phyloP scores from a whole-genome alignment of 169 alveolate species.

The Perkinsus chesapeaki region DNA sequence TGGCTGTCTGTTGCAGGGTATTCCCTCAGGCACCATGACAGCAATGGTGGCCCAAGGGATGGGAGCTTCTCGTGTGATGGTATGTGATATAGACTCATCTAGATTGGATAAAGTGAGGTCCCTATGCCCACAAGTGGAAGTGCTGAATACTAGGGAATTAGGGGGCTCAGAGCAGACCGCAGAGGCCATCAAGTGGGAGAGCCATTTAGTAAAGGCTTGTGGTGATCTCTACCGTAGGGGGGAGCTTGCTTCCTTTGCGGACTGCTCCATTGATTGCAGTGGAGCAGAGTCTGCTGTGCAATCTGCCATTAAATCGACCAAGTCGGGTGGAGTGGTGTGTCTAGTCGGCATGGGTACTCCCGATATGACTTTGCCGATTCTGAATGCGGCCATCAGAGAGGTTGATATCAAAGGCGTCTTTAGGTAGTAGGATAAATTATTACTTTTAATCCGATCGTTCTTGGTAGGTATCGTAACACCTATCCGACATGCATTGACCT shows the following conservation, averaged over 20 bases:
- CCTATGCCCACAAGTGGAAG: not conserved
- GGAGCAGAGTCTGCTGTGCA: not conserved
- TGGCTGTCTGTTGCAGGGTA: not conserved
- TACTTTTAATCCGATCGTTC: too few relatives aligned
- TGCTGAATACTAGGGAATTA: not conserved
- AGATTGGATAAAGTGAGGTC: not conserved
- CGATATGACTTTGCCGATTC: not conserved
- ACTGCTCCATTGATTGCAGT: slow-evolving; percentile 11
- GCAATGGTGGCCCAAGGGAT: not conserved
- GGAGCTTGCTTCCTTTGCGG: not conserved
- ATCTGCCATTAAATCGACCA: not conserved
- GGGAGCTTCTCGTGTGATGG: not conserved
- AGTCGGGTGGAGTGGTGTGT: not conserved
- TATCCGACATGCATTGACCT: not conserved
- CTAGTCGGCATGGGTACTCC: slow-evolving; percentile 7
- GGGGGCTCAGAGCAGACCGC: not conserved
- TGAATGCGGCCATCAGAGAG: not conserved
- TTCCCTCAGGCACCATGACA: not conserved
- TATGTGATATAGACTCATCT: not conserved
- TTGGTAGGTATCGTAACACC: slow-evolving; percentile 8
- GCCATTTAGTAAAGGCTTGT: not conserved
- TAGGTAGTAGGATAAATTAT: too few relatives aligned
- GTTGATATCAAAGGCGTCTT: slow-evolving; percentile 3
- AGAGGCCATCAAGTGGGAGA: not conserved
- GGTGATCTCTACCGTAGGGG: not conserved